Conservation (phyloP, 2,329 filamentous ascomycete species). For the Penicillium hesseltinei region DNA sequence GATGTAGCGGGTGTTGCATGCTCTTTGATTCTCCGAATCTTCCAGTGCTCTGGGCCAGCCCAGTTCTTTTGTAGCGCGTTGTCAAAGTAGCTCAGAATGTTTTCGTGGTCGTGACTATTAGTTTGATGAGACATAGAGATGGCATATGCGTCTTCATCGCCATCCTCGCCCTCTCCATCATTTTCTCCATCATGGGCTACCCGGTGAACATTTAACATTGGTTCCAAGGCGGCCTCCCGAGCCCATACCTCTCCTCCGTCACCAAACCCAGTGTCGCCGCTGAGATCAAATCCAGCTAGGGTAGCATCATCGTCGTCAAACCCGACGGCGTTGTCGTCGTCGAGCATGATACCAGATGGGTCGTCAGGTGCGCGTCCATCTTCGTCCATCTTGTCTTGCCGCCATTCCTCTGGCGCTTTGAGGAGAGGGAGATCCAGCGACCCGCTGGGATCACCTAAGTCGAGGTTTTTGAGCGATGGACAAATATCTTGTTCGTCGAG, state of each 20-base stretch:
- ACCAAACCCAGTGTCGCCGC: slow-evolving; percentile 76
- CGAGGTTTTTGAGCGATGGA: slow-evolving; percentile 89
- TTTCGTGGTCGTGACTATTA: slow-evolving; percentile 73
- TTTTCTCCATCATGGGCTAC: slow-evolving; percentile 51
- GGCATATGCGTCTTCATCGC: slow-evolving; percentile 70
- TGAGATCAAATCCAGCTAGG: slow-evolving; percentile 69
- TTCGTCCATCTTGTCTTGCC: slow-evolving; percentile 61
- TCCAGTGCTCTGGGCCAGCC: slow-evolving; percentile 98
- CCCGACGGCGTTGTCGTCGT: slow-evolving; percentile 78
- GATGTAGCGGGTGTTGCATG: slow-evolving; percentile 56
- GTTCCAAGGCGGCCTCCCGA: slow-evolving; percentile 79
- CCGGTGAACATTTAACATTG: slow-evolving; percentile 74
- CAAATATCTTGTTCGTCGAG: slow-evolving; percentile 90
- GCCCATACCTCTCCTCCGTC: slow-evolving; percentile 97
- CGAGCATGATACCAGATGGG: slow-evolving; percentile 77
- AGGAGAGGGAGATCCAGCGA: slow-evolving; percentile 89
- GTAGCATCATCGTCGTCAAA: slow-evolving; percentile 76
- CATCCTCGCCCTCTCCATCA: slow-evolving; percentile 57
- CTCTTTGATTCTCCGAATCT: slow-evolving; percentile 88
- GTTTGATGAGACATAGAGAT: slow-evolving; percentile 74
- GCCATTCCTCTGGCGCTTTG: slow-evolving; percentile 84
- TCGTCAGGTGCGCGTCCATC: slow-evolving; percentile 58
- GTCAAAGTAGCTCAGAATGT: slow-evolving; percentile 97
- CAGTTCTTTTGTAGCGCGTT: slow-evolving; percentile 96
- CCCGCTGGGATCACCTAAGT: slow-evolving; percentile 80